Evolutionary conservation across 495 filamentous ascomycete genomes (phyloP), one percentile per base, ranked within the genome.

Genomic region (Neurospora sublineolata): DNA sequence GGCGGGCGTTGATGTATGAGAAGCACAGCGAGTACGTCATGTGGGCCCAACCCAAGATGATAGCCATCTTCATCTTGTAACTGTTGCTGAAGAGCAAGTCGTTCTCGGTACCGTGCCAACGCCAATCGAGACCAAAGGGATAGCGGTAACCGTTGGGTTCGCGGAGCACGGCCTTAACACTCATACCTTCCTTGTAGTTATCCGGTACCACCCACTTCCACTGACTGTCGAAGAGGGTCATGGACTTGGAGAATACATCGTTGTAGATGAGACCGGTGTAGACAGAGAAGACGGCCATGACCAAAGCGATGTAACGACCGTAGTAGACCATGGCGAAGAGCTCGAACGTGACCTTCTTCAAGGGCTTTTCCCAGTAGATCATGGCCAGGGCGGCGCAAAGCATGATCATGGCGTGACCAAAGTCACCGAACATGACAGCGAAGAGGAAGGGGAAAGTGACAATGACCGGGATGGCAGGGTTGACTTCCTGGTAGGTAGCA

Each of bases 41-140:
- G 82, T 98, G 94, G 73, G 87, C 86, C 95, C 95, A 99, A 68
- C 95, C 95, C 75, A 99, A 84, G 72, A 97, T 84, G 77, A 99
- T 96, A 85, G 91, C 94, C 80, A 99, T 91, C 86, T 99, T 99
- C 95, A 99, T 98, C 89, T 99, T 99, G 88, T 94, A 93, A 82
- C 91, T 94, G 90, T 99, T 98, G 74, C 87, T 88, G 83, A 98
- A 99, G 30, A 98, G 85, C 37, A 99, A 83, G 70, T 94, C 90
- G 79, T 99, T 99, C 70, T 97, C 94, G 8, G 94, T 89, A 72
- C 90, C 93, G 78, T 98, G 95, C 95, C 95, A 99, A 73, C 88
- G 89, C 94, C 93, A 98, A 79, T 99, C 95, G 72, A 99, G 83
- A 73, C 95, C 95, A 79, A 99, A 95, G 10, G 96, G 94, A 82